phyloP scores from a whole-genome alignment of 2,329 filamentous ascomycete genomes.

The Blumeriella jaapii region DNA sequence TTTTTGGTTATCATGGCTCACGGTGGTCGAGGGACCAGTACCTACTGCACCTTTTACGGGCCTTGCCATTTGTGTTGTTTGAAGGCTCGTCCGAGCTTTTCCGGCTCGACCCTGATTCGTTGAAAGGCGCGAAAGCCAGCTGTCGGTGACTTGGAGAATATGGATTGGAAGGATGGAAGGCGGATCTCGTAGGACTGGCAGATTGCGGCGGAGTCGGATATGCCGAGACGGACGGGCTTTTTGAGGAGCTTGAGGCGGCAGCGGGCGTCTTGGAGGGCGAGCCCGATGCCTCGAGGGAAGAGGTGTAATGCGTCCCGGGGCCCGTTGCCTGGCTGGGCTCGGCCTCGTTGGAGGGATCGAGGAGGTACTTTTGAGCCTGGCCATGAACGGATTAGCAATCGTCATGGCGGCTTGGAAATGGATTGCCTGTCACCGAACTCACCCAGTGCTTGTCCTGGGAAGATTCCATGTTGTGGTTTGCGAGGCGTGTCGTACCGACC shows the following conservation, averaged over 20 bases:
- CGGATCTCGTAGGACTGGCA: conserved; percentile 37
- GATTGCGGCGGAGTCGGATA: conserved; percentile 42
- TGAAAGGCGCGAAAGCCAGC: conserved; percentile 24
- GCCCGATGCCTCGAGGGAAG: conserved; percentile 22
- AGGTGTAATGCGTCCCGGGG: conserved; percentile 38
- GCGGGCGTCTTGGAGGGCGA: conserved; percentile 13
- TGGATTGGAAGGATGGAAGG: conserved; percentile 37
- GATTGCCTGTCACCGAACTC: conserved; percentile 11
- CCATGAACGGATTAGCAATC: conserved; percentile 5
- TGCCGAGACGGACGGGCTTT: conserved; percentile 11
- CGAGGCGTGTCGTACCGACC: not conserved
- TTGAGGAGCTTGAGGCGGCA: conserved; percentile 9
- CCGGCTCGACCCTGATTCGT: conserved; percentile 12
- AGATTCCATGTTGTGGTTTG: conserved; percentile 16
- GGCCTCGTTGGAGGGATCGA: conserved; percentile 57
- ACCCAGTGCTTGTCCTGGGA: conserved; percentile 40
- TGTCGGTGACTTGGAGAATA: conserved; percentile 23
- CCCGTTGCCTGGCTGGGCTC: conserved; percentile 59
- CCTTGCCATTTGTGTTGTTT: conserved; percentile 23
- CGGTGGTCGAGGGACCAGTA: not conserved
- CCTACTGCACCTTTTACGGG: conserved; percentile 29
- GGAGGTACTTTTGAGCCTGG: conserved; percentile 54
- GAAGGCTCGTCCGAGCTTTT: conserved; percentile 15
- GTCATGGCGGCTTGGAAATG: conserved; percentile 4
- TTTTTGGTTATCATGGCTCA: not conserved